Base-by-base conservation (phyloP, 257 asterid species). In the Solanum arcanum region DNA sequence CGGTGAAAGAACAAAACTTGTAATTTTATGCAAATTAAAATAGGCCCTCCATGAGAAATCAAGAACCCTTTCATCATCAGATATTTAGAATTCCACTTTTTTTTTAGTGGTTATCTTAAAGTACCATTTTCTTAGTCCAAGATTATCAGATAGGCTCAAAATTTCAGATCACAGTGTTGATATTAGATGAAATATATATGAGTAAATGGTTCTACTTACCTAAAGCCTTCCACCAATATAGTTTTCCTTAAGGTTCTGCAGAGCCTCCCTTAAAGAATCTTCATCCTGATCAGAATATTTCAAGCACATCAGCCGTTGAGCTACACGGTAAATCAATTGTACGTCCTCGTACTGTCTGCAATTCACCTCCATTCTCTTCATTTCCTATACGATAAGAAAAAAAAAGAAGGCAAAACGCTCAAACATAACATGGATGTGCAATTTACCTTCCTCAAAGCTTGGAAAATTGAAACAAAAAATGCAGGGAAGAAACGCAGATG, bases 221-320 rank as follows among this genome's bases (percentile, higher is more conserved):
- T 91, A 92, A 35, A 92, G 88, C 83, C 91, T 92, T 77, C 95
- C 94, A 76, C 83, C 86, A n/a, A 90, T 86, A 75, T 86, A 94
- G 86, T 89, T 69, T 88, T 91, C 96, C 88, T 96, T 95, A 21
- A 96, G 99, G 88, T 89, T 87, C 88, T 92, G 98, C 91, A 95
- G 70, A 87, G 98, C 98, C 86, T 93, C 92, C 60, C 98, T 90
- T 31, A 94, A 88, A 20, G 99, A 92, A 69, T 92, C 95, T 69
- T 93, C 96, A 83, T 94, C 98, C 86, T 96, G 99, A 92, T 93
- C 94, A 74, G 98, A 94, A 87, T 90, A 95, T 90, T 95, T 96
- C 87, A 96, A 92, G 95, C 99, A 96, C 83, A 94, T 90, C 87
- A 96, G 90, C 66, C 96, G 91, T 87, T 96, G 99, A 83, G 94